phyloP scores from a whole-genome alignment of 306 rosid species.

The barrel medic (Medicago truncatula) region DNA sequence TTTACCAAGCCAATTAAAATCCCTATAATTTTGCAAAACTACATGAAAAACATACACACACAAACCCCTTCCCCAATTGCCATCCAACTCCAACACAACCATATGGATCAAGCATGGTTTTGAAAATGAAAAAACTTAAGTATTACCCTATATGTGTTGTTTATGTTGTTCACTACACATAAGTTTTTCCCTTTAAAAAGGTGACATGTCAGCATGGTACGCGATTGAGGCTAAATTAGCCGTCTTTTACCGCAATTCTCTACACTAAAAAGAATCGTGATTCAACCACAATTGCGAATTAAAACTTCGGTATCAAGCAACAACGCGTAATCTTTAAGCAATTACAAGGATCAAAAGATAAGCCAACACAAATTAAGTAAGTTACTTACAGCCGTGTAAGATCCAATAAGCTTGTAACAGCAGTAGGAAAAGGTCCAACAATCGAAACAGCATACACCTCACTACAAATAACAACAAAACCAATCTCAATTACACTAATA shows the following conservation, averaged over 20 bases:
- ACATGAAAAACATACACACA: neutral
- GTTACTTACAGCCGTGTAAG: slow-evolving; percentile 86
- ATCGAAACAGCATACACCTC: slow-evolving; percentile 98
- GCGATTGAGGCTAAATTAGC: neutral
- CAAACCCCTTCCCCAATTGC: neutral
- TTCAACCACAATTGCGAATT: neutral
- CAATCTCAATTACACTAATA: slow-evolving; percentile 30
- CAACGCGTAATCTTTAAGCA: neutral
- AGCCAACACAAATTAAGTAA: slow-evolving; percentile 14
- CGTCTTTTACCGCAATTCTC: neutral
- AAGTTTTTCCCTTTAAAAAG: too few relatives aligned
- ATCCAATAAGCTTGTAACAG: slow-evolving; percentile 96
- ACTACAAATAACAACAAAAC: slow-evolving; percentile 52
- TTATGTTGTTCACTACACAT: neutral
- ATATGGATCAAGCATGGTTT: neutral
- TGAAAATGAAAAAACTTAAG: neutral
- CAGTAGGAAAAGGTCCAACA: slow-evolving; percentile 99
- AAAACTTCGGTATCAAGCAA: neutral
- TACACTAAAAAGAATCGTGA: neutral
- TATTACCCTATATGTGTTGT: neutral
- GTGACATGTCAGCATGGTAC: neutral
- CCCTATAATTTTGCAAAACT: neutral
- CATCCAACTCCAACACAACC: slow-evolving; percentile 27
- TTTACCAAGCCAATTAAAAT: slow-evolving; percentile 17
- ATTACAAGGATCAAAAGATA: neutral